Evolutionary conservation across 2,329 filamentous ascomycete genomes (phyloP).

Genomic region (Neoscytalidium dimidiatum): DNA sequence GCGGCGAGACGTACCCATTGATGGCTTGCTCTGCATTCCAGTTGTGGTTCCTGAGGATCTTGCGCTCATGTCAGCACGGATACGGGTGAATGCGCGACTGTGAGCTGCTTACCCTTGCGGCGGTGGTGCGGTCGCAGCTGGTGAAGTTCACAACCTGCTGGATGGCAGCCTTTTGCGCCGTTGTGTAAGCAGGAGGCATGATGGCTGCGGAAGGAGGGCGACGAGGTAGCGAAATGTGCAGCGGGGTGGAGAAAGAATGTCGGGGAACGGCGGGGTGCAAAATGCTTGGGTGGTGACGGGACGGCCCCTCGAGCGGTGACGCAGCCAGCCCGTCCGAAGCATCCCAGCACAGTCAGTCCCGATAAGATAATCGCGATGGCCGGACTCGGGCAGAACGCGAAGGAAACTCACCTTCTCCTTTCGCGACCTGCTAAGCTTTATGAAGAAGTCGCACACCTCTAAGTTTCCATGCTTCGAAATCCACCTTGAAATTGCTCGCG

Average conservation of each 20-base stretch:
- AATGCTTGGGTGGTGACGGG: conserved; percentile 13
- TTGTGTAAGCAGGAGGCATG: conserved; percentile 50
- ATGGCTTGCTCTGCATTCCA: conserved; percentile 50
- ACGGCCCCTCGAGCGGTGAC: conserved; percentile 18
- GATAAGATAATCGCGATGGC: neutral
- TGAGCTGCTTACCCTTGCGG: conserved; percentile 34
- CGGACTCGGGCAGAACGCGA: neutral
- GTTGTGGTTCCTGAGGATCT: conserved; percentile 46
- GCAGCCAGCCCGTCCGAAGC: neutral
- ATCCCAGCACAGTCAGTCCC: neutral
- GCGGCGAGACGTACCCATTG: conserved; percentile 45
- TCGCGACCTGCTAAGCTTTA: neutral
- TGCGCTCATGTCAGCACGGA: conserved; percentile 17
- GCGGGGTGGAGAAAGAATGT: conserved; percentile 6
- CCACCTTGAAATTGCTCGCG: neutral
- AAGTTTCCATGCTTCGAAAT: neutral
- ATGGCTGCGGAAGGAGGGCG: conserved; percentile 22
- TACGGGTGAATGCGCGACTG: neutral
- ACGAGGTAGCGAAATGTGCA: neutral
- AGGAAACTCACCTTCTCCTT: neutral
- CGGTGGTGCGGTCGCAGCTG: conserved; percentile 45
- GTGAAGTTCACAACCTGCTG: conserved; percentile 48
- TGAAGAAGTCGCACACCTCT: neutral
- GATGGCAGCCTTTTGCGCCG: conserved; percentile 49
- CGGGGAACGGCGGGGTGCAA: conserved; percentile 4